Evolutionary conservation across 345 rosid species (phyloP).

Genomic region (Cardamine resedifolia): DNA sequence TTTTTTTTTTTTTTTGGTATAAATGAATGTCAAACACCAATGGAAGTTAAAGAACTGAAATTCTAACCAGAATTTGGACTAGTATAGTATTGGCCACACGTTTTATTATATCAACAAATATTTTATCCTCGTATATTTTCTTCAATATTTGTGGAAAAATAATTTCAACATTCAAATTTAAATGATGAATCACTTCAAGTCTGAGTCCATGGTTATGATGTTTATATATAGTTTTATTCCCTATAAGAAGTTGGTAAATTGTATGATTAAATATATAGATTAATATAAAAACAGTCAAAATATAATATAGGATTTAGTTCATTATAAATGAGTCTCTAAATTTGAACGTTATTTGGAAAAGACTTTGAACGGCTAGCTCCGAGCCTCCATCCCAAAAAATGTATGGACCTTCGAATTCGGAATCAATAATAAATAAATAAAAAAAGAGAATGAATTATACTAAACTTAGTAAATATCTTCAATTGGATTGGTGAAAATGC

Average conservation of each 20-base stretch:
- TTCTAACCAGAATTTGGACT: neutral
- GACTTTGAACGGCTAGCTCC: neutral
- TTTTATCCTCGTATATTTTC: neutral
- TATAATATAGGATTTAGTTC: neutral
- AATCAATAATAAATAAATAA: too few relatives aligned
- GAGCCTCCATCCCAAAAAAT: neutral
- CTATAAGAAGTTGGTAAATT: neutral
- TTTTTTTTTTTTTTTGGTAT: neutral
- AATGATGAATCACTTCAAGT: neutral
- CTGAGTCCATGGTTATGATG: neutral
- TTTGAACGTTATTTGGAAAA: neutral
- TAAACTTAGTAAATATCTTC: too few relatives aligned
- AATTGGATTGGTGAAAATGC: neutral
- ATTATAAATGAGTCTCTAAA: neutral
- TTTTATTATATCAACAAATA: neutral
- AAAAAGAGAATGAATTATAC: neutral
- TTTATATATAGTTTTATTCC: neutral
- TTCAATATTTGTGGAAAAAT: neutral
- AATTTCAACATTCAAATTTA: neutral
- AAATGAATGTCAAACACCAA: constrained; percentile 10
- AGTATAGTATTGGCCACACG: neutral
- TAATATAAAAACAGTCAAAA: neutral
- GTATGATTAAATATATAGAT: neutral
- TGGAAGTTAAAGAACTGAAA: neutral
- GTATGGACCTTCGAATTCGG: neutral